Evolutionary conservation across 225 moss, liverwort and hornwort species (phyloP), one percentile per base, ranked within the genome.

Genomic region (Rhytidiadelphus loreus): DNA sequence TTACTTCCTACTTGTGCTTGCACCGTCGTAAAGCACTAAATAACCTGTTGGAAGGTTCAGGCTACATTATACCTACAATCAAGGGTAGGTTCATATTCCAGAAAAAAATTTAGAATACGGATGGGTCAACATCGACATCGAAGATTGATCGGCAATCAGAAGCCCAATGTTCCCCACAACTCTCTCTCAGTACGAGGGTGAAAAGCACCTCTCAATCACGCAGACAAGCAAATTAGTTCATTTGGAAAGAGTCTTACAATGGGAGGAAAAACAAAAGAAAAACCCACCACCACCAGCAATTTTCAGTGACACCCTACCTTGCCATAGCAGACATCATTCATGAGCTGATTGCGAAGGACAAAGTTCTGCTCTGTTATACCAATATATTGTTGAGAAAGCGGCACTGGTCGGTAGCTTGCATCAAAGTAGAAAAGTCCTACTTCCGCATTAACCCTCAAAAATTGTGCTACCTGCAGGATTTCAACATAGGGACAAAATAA

Each of bases 371-470:
- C 98, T 73, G 93, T 97, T 68, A 98, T 94, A 85, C 98, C 98
- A 90, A 98, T 96, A 90, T 98, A 98, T 89, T 98, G 97, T 84
- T 98, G 98, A 86, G 95, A 93, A 91, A 98, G 95, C 32, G 98
- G 97, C 62, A 98, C 98, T 66, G 98, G 98, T 88, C 98, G 95
- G 80, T 96, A 98, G 88, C 98, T 98, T 88, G 96, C 93, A 94
- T 98, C 98, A 87, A 98, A 98, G 88, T 96, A 98, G 83, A 97
- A 98, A 25, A 98, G 85, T 41, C 97, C 98, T 57, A 86, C 92
- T 28, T 96, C 96, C 48, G 95, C 91, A 88, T 98, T 97, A 37
- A 98, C 98, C 83, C 96, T 93, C 89, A 98, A 83, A 89, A 98
- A 98, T 75, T 89, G 93, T 81, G 97, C 98, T 79, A 98, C 97